Percentiles rank a stretch among this genome's conserved stretches.
Conservation (phyloP, 108 stramenopile genomes). For the Nitzschia sp. region DNA sequence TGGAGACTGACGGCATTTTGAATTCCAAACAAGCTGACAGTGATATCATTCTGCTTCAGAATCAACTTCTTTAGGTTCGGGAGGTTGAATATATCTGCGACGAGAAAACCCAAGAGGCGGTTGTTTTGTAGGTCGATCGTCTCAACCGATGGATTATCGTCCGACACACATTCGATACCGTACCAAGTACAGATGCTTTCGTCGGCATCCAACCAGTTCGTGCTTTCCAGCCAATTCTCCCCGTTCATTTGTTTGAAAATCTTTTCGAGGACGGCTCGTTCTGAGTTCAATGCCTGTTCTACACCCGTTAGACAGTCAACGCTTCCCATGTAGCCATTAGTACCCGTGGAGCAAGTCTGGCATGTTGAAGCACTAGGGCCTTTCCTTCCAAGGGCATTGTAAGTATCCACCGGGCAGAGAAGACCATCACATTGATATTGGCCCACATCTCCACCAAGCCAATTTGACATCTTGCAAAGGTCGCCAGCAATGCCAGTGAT, state of each 20-base stretch:
- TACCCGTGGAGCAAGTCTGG: slow-evolving; percentile 30
- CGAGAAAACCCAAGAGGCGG: slow-evolving; percentile 15
- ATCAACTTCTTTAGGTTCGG: slow-evolving; percentile 41
- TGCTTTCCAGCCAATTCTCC: slow-evolving; percentile 39
- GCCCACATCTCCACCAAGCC: slow-evolving; percentile 59
- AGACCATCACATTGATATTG: slow-evolving; percentile 74
- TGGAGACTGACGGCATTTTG: slow-evolving; percentile 40
- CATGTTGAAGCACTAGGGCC: slow-evolving; percentile 11
- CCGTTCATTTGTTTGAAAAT: slow-evolving; percentile 45
- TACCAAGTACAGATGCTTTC: slow-evolving; percentile 53
- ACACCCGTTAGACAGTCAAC: slow-evolving; percentile 28
- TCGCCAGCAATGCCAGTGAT: slow-evolving; percentile 35
- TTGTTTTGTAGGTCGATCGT: slow-evolving; percentile 46
- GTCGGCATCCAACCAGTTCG: slow-evolving; percentile 46
- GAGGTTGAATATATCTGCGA: slow-evolving; percentile 26
- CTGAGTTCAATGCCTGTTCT: slow-evolving; percentile 35
- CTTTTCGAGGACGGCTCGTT: slow-evolving; percentile 53
- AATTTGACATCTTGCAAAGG: slow-evolving; percentile 38
- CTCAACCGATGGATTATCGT: slow-evolving; percentile 25
- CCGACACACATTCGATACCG: slow-evolving; percentile 52
- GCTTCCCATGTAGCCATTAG: slow-evolving; percentile 40
- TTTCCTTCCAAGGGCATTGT: slow-evolving; percentile 39
- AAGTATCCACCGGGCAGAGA: slow-evolving; percentile 75
- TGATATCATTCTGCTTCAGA: slow-evolving; percentile 54
- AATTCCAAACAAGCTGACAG: slow-evolving; percentile 67